Evolutionary conservation across 2,329 filamentous ascomycete genomes (phyloP).

Genomic region (Ophiostoma triangulosporum): DNA sequence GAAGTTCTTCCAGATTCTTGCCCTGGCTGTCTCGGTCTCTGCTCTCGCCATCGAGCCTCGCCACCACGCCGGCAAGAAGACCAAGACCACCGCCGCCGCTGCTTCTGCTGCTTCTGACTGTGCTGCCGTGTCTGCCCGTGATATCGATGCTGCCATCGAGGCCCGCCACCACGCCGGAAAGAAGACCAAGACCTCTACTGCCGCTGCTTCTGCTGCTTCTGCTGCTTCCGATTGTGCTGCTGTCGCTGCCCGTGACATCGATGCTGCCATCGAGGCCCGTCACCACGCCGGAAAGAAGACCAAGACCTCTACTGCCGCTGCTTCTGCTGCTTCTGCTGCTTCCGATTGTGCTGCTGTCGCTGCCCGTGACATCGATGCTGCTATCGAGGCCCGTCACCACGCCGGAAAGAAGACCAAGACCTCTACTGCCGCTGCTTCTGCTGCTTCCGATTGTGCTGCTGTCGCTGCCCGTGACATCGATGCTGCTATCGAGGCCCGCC

Average conservation of each 20-base stretch:
- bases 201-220: not conserved
- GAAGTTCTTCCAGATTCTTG: slow-evolving; percentile 10
- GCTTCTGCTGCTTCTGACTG: not conserved
- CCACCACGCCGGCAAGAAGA: slow-evolving; percentile 9
- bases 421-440: not conserved
- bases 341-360: not conserved
- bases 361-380: not conserved
- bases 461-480: not conserved
- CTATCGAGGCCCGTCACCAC: not conserved
- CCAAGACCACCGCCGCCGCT: not conserved
- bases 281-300: slow-evolving; percentile 7
- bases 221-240: not conserved
- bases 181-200: not conserved
- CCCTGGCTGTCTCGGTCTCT: slow-evolving; percentile 6
- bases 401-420: slow-evolving; percentile 1
- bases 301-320: not conserved
- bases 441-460: not conserved
- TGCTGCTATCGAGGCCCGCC: not conserved
- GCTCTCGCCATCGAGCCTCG: slow-evolving; percentile 10
- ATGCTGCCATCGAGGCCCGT: slow-evolving; percentile 2
- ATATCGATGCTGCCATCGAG: not conserved
- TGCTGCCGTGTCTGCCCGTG: not conserved
- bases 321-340: not conserved
- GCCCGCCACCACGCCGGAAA: slow-evolving; percentile 5
- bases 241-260: not conserved